Percentiles rank a stretch among this genome's conserved stretches.
phyloP scores from a whole-genome alignment of 2,329 filamentous ascomycete genomes.

The Aspergillus tanneri region DNA sequence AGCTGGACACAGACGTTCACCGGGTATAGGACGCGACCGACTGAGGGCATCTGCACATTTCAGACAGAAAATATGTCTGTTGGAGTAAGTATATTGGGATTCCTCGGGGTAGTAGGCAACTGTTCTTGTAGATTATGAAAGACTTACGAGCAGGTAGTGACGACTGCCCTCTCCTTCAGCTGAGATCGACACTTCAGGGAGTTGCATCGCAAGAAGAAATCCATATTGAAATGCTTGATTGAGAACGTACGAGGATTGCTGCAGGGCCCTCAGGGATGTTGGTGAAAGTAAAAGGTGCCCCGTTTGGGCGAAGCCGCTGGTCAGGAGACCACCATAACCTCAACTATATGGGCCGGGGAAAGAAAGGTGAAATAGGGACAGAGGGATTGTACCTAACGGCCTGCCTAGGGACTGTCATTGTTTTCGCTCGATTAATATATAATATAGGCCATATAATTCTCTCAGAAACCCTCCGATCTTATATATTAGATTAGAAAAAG shows the following conservation, averaged over 20 bases:
- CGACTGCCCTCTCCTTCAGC: constrained; percentile 69
- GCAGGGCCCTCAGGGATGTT: too few relatives aligned
- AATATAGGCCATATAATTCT: constrained; percentile 7
- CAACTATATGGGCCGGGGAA: too few relatives aligned
- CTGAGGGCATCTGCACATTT: constrained; percentile 67
- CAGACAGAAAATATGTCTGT: constrained; percentile 80
- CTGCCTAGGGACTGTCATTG: background rate
- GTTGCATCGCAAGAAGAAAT: constrained; percentile 76
- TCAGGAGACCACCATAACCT: too few relatives aligned
- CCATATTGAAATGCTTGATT: constrained; percentile 54
- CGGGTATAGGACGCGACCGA: constrained; percentile 56
- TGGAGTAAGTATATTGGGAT: constrained; percentile 12
- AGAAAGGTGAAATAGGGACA: background rate
- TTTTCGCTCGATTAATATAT: constrained; percentile 11
- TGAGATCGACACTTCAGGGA: constrained; percentile 70
- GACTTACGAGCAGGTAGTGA: constrained; percentile 81
- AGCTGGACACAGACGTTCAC: constrained; percentile 67
- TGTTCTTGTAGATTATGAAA: background rate
- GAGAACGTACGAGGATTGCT: background rate
- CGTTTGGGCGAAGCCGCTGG: too few relatives aligned
- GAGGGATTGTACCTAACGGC: too few relatives aligned
- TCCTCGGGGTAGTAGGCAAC: background rate
- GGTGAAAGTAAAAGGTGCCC: background rate
- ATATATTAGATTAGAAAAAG: constrained; percentile 61
- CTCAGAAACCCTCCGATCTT: constrained; percentile 7